Evolutionary conservation across 2,329 filamentous ascomycete species (phyloP), one percentile per base, ranked within the genome.

Genomic region (Ceratocystis cubensis): DNA sequence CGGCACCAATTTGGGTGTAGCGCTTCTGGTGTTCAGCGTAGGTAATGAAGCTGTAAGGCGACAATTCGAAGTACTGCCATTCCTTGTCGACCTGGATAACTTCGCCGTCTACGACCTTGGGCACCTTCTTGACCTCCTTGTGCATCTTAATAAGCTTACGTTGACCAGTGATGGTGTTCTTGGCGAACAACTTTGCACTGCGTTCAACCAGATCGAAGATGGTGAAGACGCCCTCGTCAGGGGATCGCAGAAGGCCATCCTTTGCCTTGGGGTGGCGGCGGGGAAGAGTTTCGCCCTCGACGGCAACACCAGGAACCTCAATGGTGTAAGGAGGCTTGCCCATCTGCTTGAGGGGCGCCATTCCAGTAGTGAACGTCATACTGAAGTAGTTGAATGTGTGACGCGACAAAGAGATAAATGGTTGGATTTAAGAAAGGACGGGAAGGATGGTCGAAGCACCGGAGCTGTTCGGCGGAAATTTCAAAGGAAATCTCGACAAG

Each of bases 41-140:
- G 71, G 85, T 90, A 73, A 88, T 80, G 79, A 86, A 96, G 57
- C 82, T 80, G 79, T 88, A 96, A 62, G 80, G 79, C 69, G 88
- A 87, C 71, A 95, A 84, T 81, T 96, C 91, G 71, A 90, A 95
- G 77, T 86, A 95, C 65, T 87, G 86, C 91, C 91, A 96, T 75
- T 93, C 84, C 84, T 96, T 96, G 70, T 95, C 89, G 44, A 94
- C 84, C 77, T 92, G 84, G 70, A 82, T 80, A 75, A 91, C 82
- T 74, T 88, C 82, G 71, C 91, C 91, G 73, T 95, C 89, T 67
- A 96, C 79, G 63, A 90, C 81, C 82, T 95, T 96, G 81, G 91
- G 88, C 71, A 96, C 79, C 82, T 91, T 94, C 80, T 93, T 96
- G 71, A 83, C 87, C 80, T 96, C 91, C 72, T 84, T 84, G 76